Percentiles rank a stretch among this genome's conserved stretches.
phyloP scores from a whole-genome alignment of 441 rosid species.

The Pelargonium australe region DNA sequence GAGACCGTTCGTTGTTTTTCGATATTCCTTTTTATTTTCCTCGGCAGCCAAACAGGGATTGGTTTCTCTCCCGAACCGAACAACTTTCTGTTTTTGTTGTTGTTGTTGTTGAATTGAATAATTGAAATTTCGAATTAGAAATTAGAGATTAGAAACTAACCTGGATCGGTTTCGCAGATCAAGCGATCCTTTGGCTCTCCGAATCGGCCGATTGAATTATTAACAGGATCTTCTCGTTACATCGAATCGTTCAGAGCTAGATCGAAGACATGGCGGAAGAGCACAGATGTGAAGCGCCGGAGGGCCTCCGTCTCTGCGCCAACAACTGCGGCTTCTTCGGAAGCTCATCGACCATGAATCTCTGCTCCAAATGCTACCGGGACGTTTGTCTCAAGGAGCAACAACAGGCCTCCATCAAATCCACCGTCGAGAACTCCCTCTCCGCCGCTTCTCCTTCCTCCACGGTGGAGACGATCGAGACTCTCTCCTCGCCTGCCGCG shows the following conservation, averaged over 20 bases:
- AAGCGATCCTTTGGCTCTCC: background rate
- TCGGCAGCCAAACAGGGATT: constrained; percentile 5
- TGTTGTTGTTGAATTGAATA: constrained; percentile 22
- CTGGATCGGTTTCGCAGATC: background rate
- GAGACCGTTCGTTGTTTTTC: constrained; percentile 2
- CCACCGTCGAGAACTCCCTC: constrained; percentile 11
- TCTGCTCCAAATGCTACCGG: constrained; percentile 44
- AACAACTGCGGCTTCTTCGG: constrained; percentile 33
- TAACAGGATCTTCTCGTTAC: background rate
- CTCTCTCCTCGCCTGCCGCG: background rate
- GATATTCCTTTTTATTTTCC: background rate
- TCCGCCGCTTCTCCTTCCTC: background rate
- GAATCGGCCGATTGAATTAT: background rate
- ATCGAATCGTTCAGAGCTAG: constrained; percentile 44
- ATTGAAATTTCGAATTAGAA: background rate
- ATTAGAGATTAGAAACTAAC: background rate
- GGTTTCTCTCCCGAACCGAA: constrained; percentile 18
- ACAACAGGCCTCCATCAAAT: constrained; percentile 38
- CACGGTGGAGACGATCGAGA: background rate
- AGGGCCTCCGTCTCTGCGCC: background rate
- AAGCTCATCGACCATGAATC: constrained; percentile 23
- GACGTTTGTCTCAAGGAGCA: constrained; percentile 44
- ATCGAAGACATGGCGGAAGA: constrained; percentile 1
- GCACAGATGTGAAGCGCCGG: background rate
- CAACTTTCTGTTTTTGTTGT: no score